A percentile compares a stretch with the other conserved stretches of the same genome.
Conservation (phyloP, 129 eudicot species). For the Heracleum sosnowskyi region DNA sequence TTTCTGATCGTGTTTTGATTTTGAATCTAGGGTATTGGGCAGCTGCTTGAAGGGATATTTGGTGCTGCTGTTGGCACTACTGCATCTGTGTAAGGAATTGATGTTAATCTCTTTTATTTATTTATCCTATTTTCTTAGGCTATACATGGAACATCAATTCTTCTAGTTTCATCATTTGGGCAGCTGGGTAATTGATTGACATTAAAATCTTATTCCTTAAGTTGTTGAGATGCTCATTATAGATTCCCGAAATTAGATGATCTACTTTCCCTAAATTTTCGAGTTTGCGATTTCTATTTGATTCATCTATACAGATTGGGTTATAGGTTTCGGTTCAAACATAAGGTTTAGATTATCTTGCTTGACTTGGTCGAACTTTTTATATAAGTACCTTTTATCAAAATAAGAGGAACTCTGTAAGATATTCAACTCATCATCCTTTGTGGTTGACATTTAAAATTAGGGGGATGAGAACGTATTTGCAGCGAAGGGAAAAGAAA, state of each 20-base stretch:
- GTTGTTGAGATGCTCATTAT: not conserved
- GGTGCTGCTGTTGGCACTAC: slow-evolving; percentile 75
- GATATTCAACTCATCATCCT: not conserved
- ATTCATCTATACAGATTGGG: not conserved
- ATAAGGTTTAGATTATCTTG: not conserved
- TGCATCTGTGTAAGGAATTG: slow-evolving; percentile 71
- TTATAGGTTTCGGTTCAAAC: not conserved
- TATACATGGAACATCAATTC: not conserved
- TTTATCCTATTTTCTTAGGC: not conserved
- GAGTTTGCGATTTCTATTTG: not conserved
- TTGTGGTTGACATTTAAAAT: not conserved
- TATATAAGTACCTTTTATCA: not conserved
- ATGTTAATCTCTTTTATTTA: not conserved
- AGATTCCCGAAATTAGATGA: not conserved
- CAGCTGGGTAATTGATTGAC: not conserved
- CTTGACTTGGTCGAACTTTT: not conserved
- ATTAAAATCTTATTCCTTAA: not conserved
- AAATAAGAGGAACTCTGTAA: not conserved
- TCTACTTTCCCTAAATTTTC: not conserved
- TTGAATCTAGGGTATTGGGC: slow-evolving; percentile 65
- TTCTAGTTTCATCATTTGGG: not conserved
- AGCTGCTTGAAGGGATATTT: slow-evolving; percentile 73
- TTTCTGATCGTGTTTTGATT: not conserved
- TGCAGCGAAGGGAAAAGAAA: not conserved
- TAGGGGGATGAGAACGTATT: not conserved